Base-by-base conservation (phyloP, 345 rosid genomes). In the Citrus medica region DNA sequence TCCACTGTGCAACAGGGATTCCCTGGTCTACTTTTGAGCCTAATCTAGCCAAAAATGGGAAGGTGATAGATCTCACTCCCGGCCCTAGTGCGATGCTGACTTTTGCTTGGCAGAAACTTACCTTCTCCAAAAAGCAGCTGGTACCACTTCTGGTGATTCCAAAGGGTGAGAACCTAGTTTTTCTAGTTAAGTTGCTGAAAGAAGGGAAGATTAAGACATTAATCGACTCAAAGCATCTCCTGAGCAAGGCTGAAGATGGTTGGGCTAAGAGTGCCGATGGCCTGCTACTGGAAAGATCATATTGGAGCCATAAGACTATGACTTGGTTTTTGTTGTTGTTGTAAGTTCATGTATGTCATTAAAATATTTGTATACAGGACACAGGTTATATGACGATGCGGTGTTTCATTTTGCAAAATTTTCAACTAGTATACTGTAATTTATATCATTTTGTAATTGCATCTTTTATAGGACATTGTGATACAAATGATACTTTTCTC, bases 261-360 rank as follows among this genome's bases (percentile, higher is more conserved):
- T 93, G 95, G 98, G 92, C 88, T 4, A 90, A 83, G 84, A 81
- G 89, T 66, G 81, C 89, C 1, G 88, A 79, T 63, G 92, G 94
- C 17, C 93, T 77, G 93, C 96, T 35, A 92, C 97, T 14, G 98
- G 98, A 21, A 92, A 93, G 87, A 85, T 93, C 35, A 81, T 93
- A 19, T 89, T 90, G 59, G 93, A 93, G 87, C 90, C 86, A 0
- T 86, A 79, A 71, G 55, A 71, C 8, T 7, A 48, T 14, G 55
- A 48, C 6, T 48, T 14, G 55, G 55, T 48, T 48, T 6, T 16
- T 48, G 5, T 4, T 38, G 46, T 40, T 1, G 55, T 48, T 48
- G 55, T 48, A 51, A 51, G 17, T 51, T 51, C 21, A 0, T 51
- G 19, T 51, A 51, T 51, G 22, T 17, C 56, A 51, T 51, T 16